Conservation (phyloP, 1,284 basidiomycete species). For the Puccinia hordei region DNA sequence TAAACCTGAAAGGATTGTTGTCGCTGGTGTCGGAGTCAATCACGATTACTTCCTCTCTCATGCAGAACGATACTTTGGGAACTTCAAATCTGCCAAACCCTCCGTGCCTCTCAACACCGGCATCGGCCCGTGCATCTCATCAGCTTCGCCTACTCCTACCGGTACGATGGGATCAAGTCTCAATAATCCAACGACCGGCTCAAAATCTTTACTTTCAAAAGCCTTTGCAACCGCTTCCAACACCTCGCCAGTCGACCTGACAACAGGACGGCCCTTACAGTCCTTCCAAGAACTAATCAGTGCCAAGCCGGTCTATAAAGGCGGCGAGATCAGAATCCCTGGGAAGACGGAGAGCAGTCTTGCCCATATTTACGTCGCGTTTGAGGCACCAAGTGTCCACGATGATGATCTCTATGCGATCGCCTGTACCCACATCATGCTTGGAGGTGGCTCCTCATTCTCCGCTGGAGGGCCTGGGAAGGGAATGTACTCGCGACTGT, state of each 20-base stretch:
- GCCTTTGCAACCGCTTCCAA: slow-evolving; percentile 27
- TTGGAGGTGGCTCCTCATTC: slow-evolving; percentile 48
- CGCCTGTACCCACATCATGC: slow-evolving; percentile 48
- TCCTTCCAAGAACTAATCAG: slow-evolving; percentile 42
- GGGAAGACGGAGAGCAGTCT: slow-evolving; percentile 22
- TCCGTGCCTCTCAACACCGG: neutral
- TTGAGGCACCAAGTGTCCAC: slow-evolving; percentile 37
- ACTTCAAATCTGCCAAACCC: slow-evolving; percentile 23
- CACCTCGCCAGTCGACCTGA: slow-evolving; percentile 23
- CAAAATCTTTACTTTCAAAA: slow-evolving; percentile 40
- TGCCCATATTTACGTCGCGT: slow-evolving; percentile 44
- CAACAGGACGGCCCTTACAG: slow-evolving; percentile 26
- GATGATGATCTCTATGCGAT: slow-evolving; percentile 47
- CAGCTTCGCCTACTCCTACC: neutral
- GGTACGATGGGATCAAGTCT: neutral
- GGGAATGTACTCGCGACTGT: slow-evolving; percentile 50
- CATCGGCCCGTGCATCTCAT: neutral
- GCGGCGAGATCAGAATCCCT: slow-evolving; percentile 38
- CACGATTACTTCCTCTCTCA: slow-evolving; percentile 38
- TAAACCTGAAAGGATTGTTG: slow-evolving; percentile 45
- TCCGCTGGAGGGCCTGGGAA: slow-evolving; percentile 50
- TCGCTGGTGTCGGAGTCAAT: slow-evolving; percentile 48
- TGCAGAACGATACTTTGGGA: slow-evolving; percentile 31
- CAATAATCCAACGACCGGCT: neutral
- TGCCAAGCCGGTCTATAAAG: slow-evolving; percentile 37